Base-by-base conservation (phyloP, 1,284 basidiomycete species). In the Cryptococcus sp. region DNA sequence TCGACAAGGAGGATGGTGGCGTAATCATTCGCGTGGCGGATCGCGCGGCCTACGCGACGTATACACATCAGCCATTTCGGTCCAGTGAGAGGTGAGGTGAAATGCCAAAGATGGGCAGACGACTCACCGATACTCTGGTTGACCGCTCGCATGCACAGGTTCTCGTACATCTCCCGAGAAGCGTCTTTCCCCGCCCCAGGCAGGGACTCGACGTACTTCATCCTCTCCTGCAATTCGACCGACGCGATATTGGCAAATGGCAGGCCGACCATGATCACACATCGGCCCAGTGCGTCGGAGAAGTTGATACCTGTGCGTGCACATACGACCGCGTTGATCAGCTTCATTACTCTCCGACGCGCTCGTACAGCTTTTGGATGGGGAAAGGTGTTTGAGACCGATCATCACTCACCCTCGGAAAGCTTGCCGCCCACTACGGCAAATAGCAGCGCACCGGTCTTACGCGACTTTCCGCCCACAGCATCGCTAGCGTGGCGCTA, bases 361-460 rank as follows among this genome's bases (percentile, higher is more conserved):
- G 19, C 17, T n/a, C 15, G 15, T n/a, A 55, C 20, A n/a, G 35
- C 2, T 39, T 42, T 47, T 6, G 10, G 19, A 35, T 8, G 7
- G 30, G 8, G 10, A 35, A 10, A 35, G 30, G 13, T 10, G 30
- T 35, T 8, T 35, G 30, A 13, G 30, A 8, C 13, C 30, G 30
- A 35, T 10, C 30, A 35, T 35, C 30, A 54, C 67, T 46, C n/a
- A 75, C 78, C 95, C 79, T 99, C 95, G 0, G 93, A 96, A 15
- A 99, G 83, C 76, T 98, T 99, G 20, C 93, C 95, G 10, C 95
- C 94, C 22, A 99, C 89, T 2, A 99, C 95, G 1, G 95, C 95
- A 60, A 99, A 87, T 6, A 93, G 80, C 35, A 93, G 74, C 1
- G 90, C 89, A 8, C 90, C 91, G 11, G 81, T 81, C 30, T 58